Conservation (phyloP, 306 rosid species). For the Vachellia pachyceras region DNA sequence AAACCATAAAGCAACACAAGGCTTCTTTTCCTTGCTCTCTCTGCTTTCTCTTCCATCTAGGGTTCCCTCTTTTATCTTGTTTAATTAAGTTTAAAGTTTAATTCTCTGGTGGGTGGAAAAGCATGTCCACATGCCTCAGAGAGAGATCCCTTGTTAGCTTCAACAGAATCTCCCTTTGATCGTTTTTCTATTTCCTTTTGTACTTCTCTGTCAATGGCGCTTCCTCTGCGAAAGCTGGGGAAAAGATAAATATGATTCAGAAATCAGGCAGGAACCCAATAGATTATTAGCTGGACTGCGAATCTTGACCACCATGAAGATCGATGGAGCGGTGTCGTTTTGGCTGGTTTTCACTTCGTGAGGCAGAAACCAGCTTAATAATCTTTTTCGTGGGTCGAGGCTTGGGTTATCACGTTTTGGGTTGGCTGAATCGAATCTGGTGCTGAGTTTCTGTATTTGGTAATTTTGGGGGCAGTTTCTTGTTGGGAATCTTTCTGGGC, state of each 20-base stretch:
- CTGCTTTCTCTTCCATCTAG: constrained; percentile 39
- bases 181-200: constrained; percentile 5
- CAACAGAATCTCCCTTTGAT: constrained; percentile 20
- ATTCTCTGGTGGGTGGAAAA: neutral
- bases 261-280: constrained; percentile 16
- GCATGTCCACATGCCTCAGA: constrained; percentile 31
- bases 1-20: constrained; percentile 4
- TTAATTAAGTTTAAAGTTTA: constrained; percentile 20
- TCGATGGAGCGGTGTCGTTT: constrained; percentile 46
- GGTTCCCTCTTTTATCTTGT: constrained; percentile 27
- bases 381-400: neutral
- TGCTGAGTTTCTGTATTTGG: neutral
- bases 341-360: constrained; percentile 32
- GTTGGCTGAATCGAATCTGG: constrained; percentile 3
- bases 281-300: constrained; percentile 28
- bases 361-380: constrained; percentile 16
- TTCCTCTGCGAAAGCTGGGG: constrained; percentile 37
- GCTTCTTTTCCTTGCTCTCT: constrained; percentile 11
- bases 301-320: constrained; percentile 47
- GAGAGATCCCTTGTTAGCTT: constrained; percentile 34
- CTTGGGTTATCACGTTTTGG: neutral
- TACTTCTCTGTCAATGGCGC: constrained; percentile 33
- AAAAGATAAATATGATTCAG: constrained; percentile 36
- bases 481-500: neutral
- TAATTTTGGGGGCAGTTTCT: neutral